phyloP scores from a whole-genome alignment of 768 basidiomycete genomes.

The Piloderma croceum region DNA sequence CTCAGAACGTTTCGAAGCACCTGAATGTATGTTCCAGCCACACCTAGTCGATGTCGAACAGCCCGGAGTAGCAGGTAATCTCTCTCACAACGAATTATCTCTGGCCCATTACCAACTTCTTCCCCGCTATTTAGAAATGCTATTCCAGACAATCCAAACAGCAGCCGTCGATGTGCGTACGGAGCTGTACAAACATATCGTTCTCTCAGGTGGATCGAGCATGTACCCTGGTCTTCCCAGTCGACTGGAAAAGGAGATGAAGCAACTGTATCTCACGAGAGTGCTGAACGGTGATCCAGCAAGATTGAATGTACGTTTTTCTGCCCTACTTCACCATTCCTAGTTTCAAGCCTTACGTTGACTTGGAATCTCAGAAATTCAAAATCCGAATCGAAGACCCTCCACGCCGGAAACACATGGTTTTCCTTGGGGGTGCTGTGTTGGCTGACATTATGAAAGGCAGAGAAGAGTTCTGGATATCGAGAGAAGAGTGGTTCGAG shows the following conservation, averaged over 20 bases:
- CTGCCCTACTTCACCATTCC: slow-evolving; percentile 1
- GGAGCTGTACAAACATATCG: slow-evolving; percentile 96
- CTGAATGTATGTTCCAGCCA: slow-evolving; percentile 99
- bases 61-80: slow-evolving; percentile 84
- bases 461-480: slow-evolving; percentile 92
- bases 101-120: neutral
- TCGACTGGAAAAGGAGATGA: slow-evolving; percentile 98
- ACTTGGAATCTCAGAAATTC: slow-evolving; percentile 93
- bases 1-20: slow-evolving; percentile 96
- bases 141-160: slow-evolving; percentile 90
- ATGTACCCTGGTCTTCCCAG: slow-evolving; percentile 99
- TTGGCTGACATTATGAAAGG: slow-evolving; percentile 98
- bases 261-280: slow-evolving; percentile 93
- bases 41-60: slow-evolving; percentile 96
- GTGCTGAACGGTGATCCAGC: slow-evolving; percentile 80
- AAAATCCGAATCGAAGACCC: slow-evolving; percentile 99
- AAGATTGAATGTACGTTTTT: slow-evolving; percentile 71
- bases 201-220: slow-evolving; percentile 94
- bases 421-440: slow-evolving; percentile 98
- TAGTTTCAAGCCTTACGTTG: too few relatives aligned
- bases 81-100: neutral
- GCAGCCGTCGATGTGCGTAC: slow-evolving; percentile 86
- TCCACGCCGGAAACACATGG: slow-evolving; percentile 97
- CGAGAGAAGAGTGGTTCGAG: slow-evolving; percentile 92
- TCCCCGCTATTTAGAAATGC: slow-evolving; percentile 59